Percentiles rank a stretch among this genome's conserved stretches.
These are phyloP conservation scores for Melaleuca alternifolia DNA, from an alignment of 345 rosid species.

Conservation along the genomic window DNA sequence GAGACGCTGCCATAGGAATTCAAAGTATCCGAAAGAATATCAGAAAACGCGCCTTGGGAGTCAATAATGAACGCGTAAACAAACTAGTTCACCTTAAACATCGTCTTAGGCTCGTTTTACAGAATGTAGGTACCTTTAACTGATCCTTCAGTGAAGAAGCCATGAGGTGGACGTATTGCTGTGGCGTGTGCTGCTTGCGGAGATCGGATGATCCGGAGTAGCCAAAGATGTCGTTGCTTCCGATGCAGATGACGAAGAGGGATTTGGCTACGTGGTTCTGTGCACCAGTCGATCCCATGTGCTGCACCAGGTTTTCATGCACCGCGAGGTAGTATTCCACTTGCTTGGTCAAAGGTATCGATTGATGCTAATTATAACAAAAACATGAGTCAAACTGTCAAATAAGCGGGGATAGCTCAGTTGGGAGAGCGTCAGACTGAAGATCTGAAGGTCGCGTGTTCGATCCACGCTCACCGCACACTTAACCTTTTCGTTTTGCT, in stretches of 20 bases:
- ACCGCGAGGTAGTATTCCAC: conserved; percentile 29
- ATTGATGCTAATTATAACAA: background rate
- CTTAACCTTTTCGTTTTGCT: background rate
- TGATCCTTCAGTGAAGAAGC: conserved; percentile 33
- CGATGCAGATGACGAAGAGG: conserved; percentile 33
- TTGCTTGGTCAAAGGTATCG: conserved; percentile 42
- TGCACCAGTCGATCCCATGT: conserved; percentile 21
- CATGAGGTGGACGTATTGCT: conserved; percentile 31
- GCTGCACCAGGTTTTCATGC: conserved; percentile 5
- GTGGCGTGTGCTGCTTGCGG: conserved; percentile 21
- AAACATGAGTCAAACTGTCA: too few relatives aligned
- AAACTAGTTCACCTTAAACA: too few relatives aligned
- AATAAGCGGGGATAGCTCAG: conserved; percentile 69
- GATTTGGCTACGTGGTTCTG: conserved; percentile 35
- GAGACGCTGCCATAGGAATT: conserved; percentile 20
- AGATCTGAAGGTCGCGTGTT: conserved; percentile 96
- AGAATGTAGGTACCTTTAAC: conserved; percentile 37
- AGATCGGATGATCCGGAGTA: conserved; percentile 30
- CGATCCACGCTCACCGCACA: conserved; percentile 88
- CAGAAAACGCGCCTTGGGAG: too few relatives aligned
- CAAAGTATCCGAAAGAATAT: background rate
- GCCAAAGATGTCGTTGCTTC: conserved; percentile 59
- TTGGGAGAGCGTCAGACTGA: conserved; percentile 97
- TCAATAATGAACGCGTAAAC: background rate
- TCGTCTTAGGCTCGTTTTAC: too few relatives aligned